Evolutionary conservation across 192 early-diverging fungal species (phyloP), one percentile per base, ranked within the genome.

Genomic region (Mortierella alpina): DNA sequence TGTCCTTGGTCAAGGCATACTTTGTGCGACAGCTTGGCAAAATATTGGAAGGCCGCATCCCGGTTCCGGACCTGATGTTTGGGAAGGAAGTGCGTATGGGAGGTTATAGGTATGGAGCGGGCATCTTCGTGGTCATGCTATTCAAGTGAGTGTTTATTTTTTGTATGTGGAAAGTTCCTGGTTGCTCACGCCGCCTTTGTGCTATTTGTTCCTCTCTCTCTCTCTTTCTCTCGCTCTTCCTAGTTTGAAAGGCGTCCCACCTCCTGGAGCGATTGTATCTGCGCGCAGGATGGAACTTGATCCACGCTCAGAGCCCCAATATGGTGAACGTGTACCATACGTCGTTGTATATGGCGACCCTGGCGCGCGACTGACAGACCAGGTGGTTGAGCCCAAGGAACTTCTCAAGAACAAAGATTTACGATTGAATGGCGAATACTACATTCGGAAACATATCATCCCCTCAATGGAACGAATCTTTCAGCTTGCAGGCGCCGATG

Each of bases 241-340:
- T 44, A 88, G 86, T 52, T 86, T 77, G 3, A 82, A 80, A 11
- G 86, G 85, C 7, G 72, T 91, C 0, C 88, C 90, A 42, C 92
- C 94, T 22, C 92, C 93, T 11, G 91, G 94, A 8, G 95, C 91
- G 12, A 73, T 89, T n/a, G 84, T 97, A 40, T 86, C 90, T 57
- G 84, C 72, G n/a, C 81, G 90, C 31, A 84, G 80, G 42, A 95
- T 96, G 90, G 75, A 85, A 47, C 50, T 73, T 10, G 94, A 96
- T 77, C 86, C 84, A n/a, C 81, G 93, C 1, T 82, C 92, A 0
- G 95, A 92, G 76, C 96, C 96, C 4, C 91, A 95, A 63, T 90
- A 95, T 69, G 94, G 93, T 5, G 95, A 98, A 72, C 88, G 97
- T 12, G 92, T 98, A 20, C 96, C 97, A 2, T 98, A 93, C 66